phyloP scores from a whole-genome alignment of 768 basidiomycete genomes.

The Xerocomellus chrysenteron region DNA sequence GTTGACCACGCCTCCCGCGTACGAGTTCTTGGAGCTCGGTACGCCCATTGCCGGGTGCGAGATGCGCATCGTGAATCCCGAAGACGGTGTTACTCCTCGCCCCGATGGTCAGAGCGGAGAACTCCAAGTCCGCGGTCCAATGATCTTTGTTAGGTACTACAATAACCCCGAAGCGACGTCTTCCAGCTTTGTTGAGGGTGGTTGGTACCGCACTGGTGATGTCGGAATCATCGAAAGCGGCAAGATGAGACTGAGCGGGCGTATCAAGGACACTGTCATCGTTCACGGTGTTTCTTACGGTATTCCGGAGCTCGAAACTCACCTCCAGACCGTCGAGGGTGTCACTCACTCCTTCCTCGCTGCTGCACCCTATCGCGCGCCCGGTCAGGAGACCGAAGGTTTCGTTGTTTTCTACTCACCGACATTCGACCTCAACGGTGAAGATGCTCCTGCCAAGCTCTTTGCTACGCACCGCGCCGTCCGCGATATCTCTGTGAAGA shows the following conservation, averaged over 20 bases:
- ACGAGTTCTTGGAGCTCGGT: conserved; percentile 41
- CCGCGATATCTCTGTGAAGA: no score
- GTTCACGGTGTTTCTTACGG: conserved; percentile 45
- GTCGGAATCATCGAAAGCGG: conserved; percentile 39
- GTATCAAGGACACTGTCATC: conserved; percentile 44
- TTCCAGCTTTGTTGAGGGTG: conserved; percentile 44
- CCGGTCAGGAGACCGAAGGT: conserved; percentile 39
- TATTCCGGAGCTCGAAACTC: conserved; percentile 37
- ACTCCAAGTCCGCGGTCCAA: conserved; percentile 41
- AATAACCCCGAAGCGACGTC: conserved; percentile 47
- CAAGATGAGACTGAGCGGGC: conserved; percentile 37
- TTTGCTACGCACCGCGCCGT: conserved; percentile 3
- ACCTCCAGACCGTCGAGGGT: conserved; percentile 37
- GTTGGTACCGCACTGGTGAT: conserved; percentile 65
- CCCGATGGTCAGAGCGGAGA: conserved; percentile 36
- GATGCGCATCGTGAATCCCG: conserved; percentile 36
- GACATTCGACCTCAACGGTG: conserved; percentile 23
- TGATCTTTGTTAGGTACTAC: conserved; percentile 45
- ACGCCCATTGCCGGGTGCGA: conserved; percentile 30
- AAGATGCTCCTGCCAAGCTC: conserved; percentile 22
- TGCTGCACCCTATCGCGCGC: no score
- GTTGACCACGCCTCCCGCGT: conserved; percentile 8
- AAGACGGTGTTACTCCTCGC: conserved; percentile 27
- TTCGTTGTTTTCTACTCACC: conserved; percentile 41
- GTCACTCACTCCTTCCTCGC: no score